phyloP scores from a whole-genome alignment of 1,284 basidiomycete genomes.

The Cutaneotrichosporon spelunceum region DNA sequence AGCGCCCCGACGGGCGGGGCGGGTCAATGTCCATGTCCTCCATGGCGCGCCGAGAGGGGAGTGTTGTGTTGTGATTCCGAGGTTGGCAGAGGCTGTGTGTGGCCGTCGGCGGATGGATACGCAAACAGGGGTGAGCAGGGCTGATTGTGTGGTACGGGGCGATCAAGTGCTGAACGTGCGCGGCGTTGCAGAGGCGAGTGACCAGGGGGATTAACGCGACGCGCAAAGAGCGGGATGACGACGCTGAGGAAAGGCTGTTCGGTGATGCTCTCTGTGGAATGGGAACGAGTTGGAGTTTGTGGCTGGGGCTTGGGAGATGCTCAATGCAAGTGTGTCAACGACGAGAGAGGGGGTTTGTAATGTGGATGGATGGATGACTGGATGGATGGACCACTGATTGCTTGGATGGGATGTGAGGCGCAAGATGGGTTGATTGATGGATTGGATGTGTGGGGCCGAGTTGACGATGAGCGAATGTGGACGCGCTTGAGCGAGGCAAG shows the following conservation, averaged over 20 bases:
- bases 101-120: conserved; percentile 3
- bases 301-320: background rate
- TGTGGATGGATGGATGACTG: background rate
- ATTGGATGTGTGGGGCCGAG: background rate
- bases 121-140: background rate
- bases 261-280: background rate
- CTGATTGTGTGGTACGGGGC: background rate
- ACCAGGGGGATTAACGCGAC: background rate
- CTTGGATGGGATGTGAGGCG: background rate
- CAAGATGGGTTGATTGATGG: background rate
- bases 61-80: background rate
- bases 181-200: background rate
- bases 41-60: background rate
- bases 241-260: background rate
- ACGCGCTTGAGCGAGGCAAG: background rate
- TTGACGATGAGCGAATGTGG: background rate
- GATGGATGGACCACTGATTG: background rate
- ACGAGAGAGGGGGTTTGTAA: too few relatives aligned
- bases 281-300: background rate
- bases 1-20: conserved; percentile 2
- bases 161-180: background rate
- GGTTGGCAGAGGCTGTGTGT: background rate
- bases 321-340: background rate
- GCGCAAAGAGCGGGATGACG: background rate
- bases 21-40: conserved; percentile 24